These are phyloP conservation scores for Hibiscus trionum DNA, from an alignment of 345 rosid species.

Conservation along the genomic window DNA sequence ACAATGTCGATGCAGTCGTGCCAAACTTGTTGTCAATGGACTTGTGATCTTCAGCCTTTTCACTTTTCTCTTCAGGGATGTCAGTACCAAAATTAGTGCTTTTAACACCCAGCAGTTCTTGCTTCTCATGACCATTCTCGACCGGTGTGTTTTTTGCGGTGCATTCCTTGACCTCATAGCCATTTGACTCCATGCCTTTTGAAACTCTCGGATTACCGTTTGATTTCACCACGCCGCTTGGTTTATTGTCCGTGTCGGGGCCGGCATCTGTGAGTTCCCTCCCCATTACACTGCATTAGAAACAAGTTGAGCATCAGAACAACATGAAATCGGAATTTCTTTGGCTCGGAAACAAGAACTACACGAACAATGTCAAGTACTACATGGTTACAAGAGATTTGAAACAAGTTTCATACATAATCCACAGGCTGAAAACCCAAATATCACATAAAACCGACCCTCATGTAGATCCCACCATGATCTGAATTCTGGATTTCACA, in stretches of 20 bases:
- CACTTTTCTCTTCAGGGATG: slow-evolving; percentile 19
- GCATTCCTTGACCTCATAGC: slow-evolving; percentile 52
- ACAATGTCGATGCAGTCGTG: slow-evolving; percentile 27
- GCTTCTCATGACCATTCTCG: slow-evolving; percentile 31
- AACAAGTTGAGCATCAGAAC: slow-evolving; percentile 7
- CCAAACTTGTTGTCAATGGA: slow-evolving; percentile 17
- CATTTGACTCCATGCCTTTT: slow-evolving; percentile 37
- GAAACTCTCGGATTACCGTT: slow-evolving; percentile 44
- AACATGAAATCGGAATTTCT: slow-evolving; percentile 4
- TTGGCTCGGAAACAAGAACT: neutral
- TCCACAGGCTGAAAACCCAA: neutral
- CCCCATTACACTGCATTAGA: slow-evolving; percentile 66
- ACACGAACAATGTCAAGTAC: neutral
- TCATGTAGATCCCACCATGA: neutral
- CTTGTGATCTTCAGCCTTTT: slow-evolving; percentile 31
- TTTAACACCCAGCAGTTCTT: slow-evolving; percentile 32
- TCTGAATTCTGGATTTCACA: neutral
- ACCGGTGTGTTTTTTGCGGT: slow-evolving; percentile 24
- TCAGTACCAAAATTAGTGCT: slow-evolving; percentile 27
- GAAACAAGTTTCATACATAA: slow-evolving; percentile 6
- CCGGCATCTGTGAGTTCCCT: slow-evolving; percentile 50
- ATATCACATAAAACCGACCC: neutral
- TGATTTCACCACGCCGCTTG: slow-evolving; percentile 31
- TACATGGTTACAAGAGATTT: neutral
- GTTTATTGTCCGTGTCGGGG: slow-evolving; percentile 52